phyloP scores from a whole-genome alignment of 371 early-diverging fungal genomes.

The Syncephalastrum monosporum region DNA sequence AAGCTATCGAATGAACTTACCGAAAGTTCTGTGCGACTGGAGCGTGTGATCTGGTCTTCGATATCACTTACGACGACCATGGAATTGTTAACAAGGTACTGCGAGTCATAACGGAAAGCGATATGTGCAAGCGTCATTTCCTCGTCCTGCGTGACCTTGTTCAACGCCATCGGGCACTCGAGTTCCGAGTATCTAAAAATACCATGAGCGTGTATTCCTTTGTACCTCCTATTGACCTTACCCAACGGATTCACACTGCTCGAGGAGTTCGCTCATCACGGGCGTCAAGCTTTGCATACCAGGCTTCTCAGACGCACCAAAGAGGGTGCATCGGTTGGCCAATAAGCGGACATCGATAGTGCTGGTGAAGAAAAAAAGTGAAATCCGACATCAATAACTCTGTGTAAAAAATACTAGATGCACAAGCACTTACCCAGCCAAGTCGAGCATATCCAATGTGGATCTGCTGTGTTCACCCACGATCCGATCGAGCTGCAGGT shows the following conservation, averaged over 20 bases:
- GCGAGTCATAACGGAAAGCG: conserved; percentile 28
- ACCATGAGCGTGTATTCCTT: not conserved
- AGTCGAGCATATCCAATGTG: conserved; percentile 23
- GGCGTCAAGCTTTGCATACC: too few species aligned
- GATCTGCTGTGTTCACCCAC: conserved; percentile 29
- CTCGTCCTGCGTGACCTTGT: not conserved
- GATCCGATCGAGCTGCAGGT: conserved; percentile 15
- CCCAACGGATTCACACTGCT: conserved; percentile 24
- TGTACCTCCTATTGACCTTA: conserved; percentile 1
- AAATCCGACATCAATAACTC: not conserved
- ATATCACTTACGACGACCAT: conserved; percentile 28
- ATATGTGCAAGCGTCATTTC: conserved; percentile 28
- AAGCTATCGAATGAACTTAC: conserved; percentile 14
- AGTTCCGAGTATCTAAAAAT: conserved; percentile 29
- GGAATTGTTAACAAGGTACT: conserved; percentile 17
- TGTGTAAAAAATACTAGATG: not conserved
- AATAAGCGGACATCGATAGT: conserved; percentile 27
- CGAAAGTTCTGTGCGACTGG: conserved; percentile 24
- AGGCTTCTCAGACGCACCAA: not conserved
- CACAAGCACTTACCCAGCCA: conserved; percentile 22
- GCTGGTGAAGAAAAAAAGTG: not conserved
- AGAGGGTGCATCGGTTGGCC: conserved; percentile 21
- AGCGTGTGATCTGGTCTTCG: conserved; percentile 28
- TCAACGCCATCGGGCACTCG: conserved; percentile 20
- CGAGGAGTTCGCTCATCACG: conserved; percentile 6